Evolutionary conservation across 768 basidiomycete genomes (phyloP), one percentile per base, ranked within the genome.

Genomic region (Chalciporus sphaerocephalus): DNA sequence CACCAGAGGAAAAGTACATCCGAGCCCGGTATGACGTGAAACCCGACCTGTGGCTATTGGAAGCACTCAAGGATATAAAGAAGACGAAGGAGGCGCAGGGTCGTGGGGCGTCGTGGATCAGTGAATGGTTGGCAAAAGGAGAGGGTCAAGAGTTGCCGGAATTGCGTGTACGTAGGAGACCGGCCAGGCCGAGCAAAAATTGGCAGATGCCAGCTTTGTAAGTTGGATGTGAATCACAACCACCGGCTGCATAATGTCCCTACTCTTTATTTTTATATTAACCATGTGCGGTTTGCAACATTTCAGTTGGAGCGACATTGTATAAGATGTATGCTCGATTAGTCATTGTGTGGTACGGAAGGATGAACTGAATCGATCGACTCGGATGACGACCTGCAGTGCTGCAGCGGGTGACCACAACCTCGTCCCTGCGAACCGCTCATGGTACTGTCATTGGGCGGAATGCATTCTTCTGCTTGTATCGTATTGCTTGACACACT

Each of bases 41-140:
- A 53, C 64, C 72, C 23, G 53, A 69, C 42, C 35, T 62, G n/a
- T 73, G 72, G 69, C 45, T 72, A 23, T 47, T 65, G 45, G 67
- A 66, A 51, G 65, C 68, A 1, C 58, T 73, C 27, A 56, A 42
- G 46, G 66, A 68, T 16, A 63, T 71, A 21, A 69, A 72, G 56
- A 53, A 53, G 39, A 61, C 54, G 3, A 61, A 69, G 45, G 53
- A 37, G 30, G 60, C 57, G 16, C 53, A 61, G 38, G 64, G 60
- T 17, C 54, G 60, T 16, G 59, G 57, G 18, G 46, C 54, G 7
- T 59, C 35, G 57, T 62, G 60, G 60, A 52, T 60, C 40, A 56
- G 57, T 1, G 60, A 60, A 17, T 60, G 59, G 59, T 36, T 60
- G 16, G 60, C 60, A 9, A 16, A 9, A 15, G 57, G 59, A 17